Evolutionary conservation across 805 yeast genomes (phyloP).

Genomic region (Wickerhamiella azymoides): DNA sequence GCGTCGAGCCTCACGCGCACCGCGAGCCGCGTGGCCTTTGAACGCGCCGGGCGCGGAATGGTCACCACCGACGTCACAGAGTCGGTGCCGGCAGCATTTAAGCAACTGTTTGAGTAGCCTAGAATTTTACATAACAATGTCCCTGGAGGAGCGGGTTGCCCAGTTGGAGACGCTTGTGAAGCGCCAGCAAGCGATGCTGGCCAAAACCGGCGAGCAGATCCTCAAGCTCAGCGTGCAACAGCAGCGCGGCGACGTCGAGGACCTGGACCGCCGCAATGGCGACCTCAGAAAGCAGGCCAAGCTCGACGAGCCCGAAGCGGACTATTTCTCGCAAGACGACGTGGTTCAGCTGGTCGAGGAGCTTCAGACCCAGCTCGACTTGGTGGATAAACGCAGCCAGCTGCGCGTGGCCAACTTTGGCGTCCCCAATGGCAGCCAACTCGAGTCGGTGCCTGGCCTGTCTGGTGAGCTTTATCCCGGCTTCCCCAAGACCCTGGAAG

Average conservation of each 20-base stretch:
- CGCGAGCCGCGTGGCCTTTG: constrained; percentile 54
- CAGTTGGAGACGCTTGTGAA: constrained; percentile 32
- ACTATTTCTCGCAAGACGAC: constrained; percentile 60
- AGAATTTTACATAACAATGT: not conserved
- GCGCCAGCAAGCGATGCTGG: constrained; percentile 51
- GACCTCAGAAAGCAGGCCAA: constrained; percentile 2
- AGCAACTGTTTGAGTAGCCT: constrained; percentile 26
- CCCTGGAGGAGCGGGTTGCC: constrained; percentile 1
- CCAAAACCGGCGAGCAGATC: constrained; percentile 69
- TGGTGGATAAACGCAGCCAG: constrained; percentile 58
- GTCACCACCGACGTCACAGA: constrained; percentile 72
- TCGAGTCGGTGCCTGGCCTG: constrained; percentile 64
- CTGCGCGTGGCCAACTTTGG: constrained; percentile 40
- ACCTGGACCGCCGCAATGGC: constrained; percentile 15
- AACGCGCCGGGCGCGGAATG: constrained; percentile 57
- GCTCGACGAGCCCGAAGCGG: not conserved
- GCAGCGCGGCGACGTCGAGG: constrained; percentile 28
- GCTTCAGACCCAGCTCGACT: constrained; percentile 73
- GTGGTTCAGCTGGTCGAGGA: constrained; percentile 78
- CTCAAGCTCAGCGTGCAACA: constrained; percentile 49
- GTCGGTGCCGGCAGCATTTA: constrained; percentile 49
- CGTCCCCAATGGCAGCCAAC: constrained; percentile 29
- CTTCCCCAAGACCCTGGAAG: constrained; percentile 47
- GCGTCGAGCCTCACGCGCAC: constrained; percentile 55
- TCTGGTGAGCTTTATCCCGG: constrained; percentile 50